These are phyloP conservation scores for Leucosporidium creatinivorum DNA, from an alignment of 768 basidiomycete genomes.

Conservation along the genomic window DNA sequence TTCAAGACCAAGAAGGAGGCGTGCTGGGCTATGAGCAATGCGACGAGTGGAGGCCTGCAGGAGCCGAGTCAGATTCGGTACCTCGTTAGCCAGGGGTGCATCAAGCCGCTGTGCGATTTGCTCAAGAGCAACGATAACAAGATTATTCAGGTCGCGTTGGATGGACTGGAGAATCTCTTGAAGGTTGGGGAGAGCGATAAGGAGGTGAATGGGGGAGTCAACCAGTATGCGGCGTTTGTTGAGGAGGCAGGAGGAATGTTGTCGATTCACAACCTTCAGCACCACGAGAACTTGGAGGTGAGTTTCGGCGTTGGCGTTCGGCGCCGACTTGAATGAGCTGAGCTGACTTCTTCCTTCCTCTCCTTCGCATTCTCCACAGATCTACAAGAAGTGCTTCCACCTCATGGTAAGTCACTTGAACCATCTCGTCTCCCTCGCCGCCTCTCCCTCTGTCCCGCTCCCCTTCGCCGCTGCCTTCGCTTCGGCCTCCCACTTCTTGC, in stretches of 20 bases:
- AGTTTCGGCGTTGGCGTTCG: not conserved
- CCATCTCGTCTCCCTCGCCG: not conserved
- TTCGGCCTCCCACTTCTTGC: not conserved
- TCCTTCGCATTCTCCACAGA: conserved; percentile 43
- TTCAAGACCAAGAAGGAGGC: conserved; percentile 99
- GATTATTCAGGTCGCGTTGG: conserved; percentile 90
- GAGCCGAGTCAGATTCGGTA: conserved; percentile 96
- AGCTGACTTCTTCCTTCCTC: not conserved
- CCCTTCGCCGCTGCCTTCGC: conserved; percentile 53
- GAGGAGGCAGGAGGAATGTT: conserved; percentile 99
- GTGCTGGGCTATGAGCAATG: conserved; percentile 99
- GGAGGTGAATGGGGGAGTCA: conserved; percentile 66
- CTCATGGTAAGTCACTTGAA: conserved; percentile 45
- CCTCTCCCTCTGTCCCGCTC: conserved; percentile 60
- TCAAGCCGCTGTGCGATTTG: conserved; percentile 95
- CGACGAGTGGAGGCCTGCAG: conserved; percentile 92
- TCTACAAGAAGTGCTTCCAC: conserved; percentile 99
- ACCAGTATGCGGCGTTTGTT: conserved; percentile 87
- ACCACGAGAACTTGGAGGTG: conserved; percentile 89
- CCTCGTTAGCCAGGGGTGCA: conserved; percentile 93
- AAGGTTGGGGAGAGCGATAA: conserved; percentile 97
- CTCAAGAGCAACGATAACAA: conserved; percentile 99
- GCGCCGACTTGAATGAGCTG: not conserved
- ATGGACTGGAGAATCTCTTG: conserved; percentile 95
- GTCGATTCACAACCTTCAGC: conserved; percentile 96